These are phyloP conservation scores for Stagonosporopsis vannaccii DNA, from an alignment of 2,329 filamentous ascomycete genomes.

Conservation along the genomic window DNA sequence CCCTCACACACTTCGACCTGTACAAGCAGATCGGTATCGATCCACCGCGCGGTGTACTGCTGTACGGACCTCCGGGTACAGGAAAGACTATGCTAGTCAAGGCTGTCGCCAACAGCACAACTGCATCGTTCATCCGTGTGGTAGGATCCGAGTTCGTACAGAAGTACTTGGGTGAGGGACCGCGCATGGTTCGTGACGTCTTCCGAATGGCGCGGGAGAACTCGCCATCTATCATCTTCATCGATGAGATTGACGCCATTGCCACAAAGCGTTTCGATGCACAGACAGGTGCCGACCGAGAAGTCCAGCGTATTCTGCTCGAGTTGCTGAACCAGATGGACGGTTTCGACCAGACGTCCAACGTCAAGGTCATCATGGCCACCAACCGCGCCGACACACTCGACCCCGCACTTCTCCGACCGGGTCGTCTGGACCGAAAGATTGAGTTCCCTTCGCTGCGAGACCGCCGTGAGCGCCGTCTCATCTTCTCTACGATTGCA, in stretches of 20 bases:
- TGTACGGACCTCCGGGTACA: constrained; percentile 95
- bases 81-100: constrained; percentile 99
- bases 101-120: constrained; percentile 97
- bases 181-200: constrained; percentile 98
- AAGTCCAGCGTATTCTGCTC: constrained; percentile 97
- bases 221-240: constrained; percentile 98
- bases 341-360: constrained; percentile 97
- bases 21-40: constrained; percentile 99
- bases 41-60: constrained; percentile 91
- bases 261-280: constrained; percentile 99
- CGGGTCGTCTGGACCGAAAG: constrained; percentile 94
- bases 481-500: constrained; percentile 98
- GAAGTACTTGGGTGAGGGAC: constrained; percentile 97
- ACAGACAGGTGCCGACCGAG: constrained; percentile 95
- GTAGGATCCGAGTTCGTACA: constrained; percentile 99
- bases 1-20: constrained; percentile 95
- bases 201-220: constrained; percentile 99
- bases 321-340: constrained; percentile 99
- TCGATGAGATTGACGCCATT: constrained; percentile 98
- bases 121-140: constrained; percentile 96
- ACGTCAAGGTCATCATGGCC: constrained; percentile 99
- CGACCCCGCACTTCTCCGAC: constrained; percentile 91
- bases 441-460: constrained; percentile 97
- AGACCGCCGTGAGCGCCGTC: constrained; percentile 89
- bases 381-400: constrained; percentile 98